Evolutionary conservation across 805 yeast species (phyloP), one percentile per base, ranked within the genome.

Genomic region (Ogataea minuta): DNA sequence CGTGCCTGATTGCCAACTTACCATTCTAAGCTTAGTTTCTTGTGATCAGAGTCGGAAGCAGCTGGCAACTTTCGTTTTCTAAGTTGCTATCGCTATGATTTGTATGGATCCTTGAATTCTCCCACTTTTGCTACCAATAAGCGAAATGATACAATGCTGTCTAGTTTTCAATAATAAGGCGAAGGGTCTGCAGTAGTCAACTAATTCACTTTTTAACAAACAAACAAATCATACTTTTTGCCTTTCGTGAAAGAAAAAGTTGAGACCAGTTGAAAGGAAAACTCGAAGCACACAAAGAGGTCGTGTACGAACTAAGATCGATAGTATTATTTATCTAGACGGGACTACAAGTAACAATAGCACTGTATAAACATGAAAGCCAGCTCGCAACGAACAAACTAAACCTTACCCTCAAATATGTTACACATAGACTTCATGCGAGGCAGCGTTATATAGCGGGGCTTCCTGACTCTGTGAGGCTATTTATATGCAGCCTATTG

Each of bases 201-300:
- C 26, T 32, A 15, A 23, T 9, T 33, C 34, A 39, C 33, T 39
- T 33, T 37, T 34, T 29, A 23, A n/a, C 34, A 34, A 34, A 39
- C 30, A 34, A 24, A 27, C 43, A 16, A 24, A 10, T n/a, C 43
- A 39, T 39, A 19, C 34, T 24, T 14, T 28, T 34, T 21, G 34
- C 37, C 43, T 28, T 39, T 39, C 14, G 12, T 39, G 23, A 29
- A 33, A 39, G 46, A 43, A 43, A 43, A 43, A 43, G 36, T 43
- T 39, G 42, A 30, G 38, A 38, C 37, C 28, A 25, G 38, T 31
- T 25, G 26, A 37, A 35, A 28, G 23, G 43, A 34, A 42, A 42
- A 37, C 23, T 31, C 20, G 28, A 31, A 31, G 19, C 19, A 31
- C 20, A 9, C 6, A 31, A 31, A 16, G 12, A 14, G 23, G 32